Base-by-base conservation (phyloP, 179 eudicot genomes). In the Beta macrorhiza region DNA sequence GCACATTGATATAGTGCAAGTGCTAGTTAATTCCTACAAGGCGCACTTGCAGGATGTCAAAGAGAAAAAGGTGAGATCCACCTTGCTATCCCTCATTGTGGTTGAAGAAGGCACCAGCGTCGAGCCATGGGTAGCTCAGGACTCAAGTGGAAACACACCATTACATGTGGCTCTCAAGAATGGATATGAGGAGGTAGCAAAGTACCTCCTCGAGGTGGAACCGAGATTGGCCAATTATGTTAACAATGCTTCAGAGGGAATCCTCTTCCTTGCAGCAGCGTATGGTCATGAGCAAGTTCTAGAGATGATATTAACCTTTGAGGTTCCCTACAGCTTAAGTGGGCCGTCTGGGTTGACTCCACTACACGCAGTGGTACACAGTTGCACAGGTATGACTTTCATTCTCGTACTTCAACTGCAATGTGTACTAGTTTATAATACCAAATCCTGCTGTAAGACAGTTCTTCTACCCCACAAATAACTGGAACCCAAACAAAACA, bases 331-430 rank as follows among this genome's bases (percentile, higher is more conserved):
- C 67, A 88, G 82, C 76, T 72, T 83, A 25, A 87, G 79, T 73
- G 83, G 86, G 55, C 91, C 91, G 2, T 71, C 78, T 47, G 88
- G 87, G 47, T 67, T 81, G 72, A 88, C 89, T 80, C 91, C 91
- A 29, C 76, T 88, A 55, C 91, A 88, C 67, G 88, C 80, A 19
- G 80, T 82, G 11, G 71, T 84, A 25, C 84, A 75, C 62, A 78
- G 61, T 49, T 85, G 82, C 42, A 8, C 87, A 85, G 84, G 84
- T 82, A 71, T 32, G 32, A 14, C 55, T 57, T 67, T 20, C 29
- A 8, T 45, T 6, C 29, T 75, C 20, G 52, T 51, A 17, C 20
- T 72, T 11, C 75, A 20, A 51, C 58, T 25, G 2, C 63, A 44
- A 15, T 57, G 25, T 32, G 13, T 57, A 25, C 19, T 44, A 15